Evolutionary conservation across 352 stramenopile species (phyloP).

Genomic region (Phytopythium mirpurense): DNA sequence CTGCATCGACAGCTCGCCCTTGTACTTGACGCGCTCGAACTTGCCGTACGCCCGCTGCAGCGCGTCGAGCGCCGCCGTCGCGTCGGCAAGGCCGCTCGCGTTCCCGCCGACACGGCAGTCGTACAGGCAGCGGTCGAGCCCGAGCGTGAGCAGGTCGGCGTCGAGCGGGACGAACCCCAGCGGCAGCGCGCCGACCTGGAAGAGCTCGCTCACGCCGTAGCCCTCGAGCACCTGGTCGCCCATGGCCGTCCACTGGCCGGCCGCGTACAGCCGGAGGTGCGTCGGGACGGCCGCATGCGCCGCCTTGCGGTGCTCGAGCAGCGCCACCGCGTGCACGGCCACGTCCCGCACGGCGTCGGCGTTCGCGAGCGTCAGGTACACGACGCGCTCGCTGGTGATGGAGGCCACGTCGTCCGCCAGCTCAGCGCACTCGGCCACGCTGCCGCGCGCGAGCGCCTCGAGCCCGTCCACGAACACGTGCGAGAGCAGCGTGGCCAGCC

Average conservation of each 20-base stretch:
- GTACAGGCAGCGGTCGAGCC: slow-evolving; percentile 42
- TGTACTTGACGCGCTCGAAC: slow-evolving; percentile 75
- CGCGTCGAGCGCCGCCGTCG: slow-evolving; percentile 38
- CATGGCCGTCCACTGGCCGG: slow-evolving; percentile 49
- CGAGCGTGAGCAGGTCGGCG: slow-evolving; percentile 52
- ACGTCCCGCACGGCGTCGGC: slow-evolving; percentile 43
- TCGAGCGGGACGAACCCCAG: slow-evolving; percentile 63
- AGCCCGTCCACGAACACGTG: slow-evolving; percentile 53
- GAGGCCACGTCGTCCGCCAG: slow-evolving; percentile 39
- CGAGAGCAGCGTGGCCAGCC: slow-evolving; percentile 48
- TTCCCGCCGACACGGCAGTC: slow-evolving; percentile 45
- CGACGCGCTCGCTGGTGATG: slow-evolving; percentile 24
- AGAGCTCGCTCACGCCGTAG: slow-evolving; percentile 22
- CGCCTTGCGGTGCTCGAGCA: slow-evolving; percentile 25
- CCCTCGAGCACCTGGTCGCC: slow-evolving; percentile 37
- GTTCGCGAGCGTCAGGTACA: slow-evolving; percentile 41
- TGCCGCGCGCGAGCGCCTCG: slow-evolving; percentile 22
- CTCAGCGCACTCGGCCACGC: slow-evolving; percentile 50
- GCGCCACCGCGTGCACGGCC: slow-evolving; percentile 29
- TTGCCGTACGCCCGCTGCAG: slow-evolving; percentile 52
- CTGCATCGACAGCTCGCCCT: slow-evolving; percentile 64
- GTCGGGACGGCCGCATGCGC: slow-evolving; percentile 1
- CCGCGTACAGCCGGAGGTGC: slow-evolving; percentile 30
- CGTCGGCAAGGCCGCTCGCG: slow-evolving; percentile 40
- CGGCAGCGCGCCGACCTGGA: slow-evolving; percentile 35